Conservation (phyloP, 306 rosid species). For the Gleditsia sinensis region DNA sequence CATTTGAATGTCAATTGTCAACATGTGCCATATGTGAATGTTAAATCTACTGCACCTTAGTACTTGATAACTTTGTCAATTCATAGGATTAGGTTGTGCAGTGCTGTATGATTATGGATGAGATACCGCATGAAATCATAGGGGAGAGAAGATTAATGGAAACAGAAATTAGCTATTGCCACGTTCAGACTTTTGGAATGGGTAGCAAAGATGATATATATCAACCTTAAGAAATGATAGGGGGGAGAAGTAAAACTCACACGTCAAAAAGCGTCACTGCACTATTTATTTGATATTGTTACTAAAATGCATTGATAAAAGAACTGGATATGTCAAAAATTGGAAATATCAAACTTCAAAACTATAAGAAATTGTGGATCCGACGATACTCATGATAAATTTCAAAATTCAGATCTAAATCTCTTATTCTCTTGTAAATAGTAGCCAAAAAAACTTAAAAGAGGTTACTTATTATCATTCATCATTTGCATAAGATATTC, state of each 20-base stretch:
- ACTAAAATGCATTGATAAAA: not conserved
- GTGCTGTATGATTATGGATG: not conserved
- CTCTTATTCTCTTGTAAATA: not conserved
- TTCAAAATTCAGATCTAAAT: not conserved
- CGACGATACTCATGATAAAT: not conserved
- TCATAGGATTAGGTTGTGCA: not conserved
- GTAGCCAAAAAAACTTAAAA: not conserved
- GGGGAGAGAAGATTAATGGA: not conserved
- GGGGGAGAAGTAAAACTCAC: not conserved
- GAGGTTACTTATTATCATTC: not conserved
- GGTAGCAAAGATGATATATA: not conserved
- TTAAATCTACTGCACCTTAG: conserved; percentile 5
- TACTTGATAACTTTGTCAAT: not conserved
- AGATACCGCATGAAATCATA: not conserved
- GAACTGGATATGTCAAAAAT: not conserved
- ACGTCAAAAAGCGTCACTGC: not conserved
- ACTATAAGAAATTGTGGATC: not conserved
- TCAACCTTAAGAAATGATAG: not conserved
- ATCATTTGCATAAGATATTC: not conserved
- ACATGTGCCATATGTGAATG: not conserved
- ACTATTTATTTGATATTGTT: not conserved
- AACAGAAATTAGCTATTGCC: not conserved
- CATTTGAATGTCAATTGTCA: conserved; percentile 5
- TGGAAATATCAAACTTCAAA: not conserved
- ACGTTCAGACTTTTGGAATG: not conserved